Conservation (phyloP, 805 yeast genomes). For the Candida mattraensis region DNA sequence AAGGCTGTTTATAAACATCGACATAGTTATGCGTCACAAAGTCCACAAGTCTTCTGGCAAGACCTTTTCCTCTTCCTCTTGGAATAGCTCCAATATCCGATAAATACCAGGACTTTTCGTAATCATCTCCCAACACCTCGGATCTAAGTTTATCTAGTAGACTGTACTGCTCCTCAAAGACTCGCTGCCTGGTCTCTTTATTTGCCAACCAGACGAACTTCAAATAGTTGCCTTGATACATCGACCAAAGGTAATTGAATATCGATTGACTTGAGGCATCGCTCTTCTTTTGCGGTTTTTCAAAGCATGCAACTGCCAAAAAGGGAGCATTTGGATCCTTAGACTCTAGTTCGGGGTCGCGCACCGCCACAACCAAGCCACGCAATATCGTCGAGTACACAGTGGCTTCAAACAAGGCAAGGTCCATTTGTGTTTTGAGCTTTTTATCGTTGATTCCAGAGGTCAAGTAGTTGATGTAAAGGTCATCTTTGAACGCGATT, state of each 20-base stretch:
- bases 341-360: constrained; percentile 47
- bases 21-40: constrained; percentile 49
- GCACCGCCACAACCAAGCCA: constrained; percentile 50
- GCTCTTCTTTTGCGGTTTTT: constrained; percentile 28
- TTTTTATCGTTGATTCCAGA: constrained; percentile 37
- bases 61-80: constrained; percentile 57
- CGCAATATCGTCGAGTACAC: constrained; percentile 50
- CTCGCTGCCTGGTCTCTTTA: constrained; percentile 47
- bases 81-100: constrained; percentile 60
- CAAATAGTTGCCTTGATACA: constrained; percentile 35
- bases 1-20: constrained; percentile 28
- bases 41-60: constrained; percentile 52
- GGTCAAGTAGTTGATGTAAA: constrained; percentile 51
- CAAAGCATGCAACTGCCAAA: constrained; percentile 55
- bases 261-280: constrained; percentile 29
- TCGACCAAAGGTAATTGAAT: constrained; percentile 33
- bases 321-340: constrained; percentile 43
- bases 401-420: constrained; percentile 52
- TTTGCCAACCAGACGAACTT: constrained; percentile 37
- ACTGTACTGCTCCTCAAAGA: constrained; percentile 50
- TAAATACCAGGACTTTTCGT: constrained; percentile 51
- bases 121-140: constrained; percentile 42
- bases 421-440: constrained; percentile 42
- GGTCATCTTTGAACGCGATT: constrained; percentile 54
- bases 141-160: constrained; percentile 44